Percentiles rank a stretch among this genome's conserved stretches.
Evolutionary conservation across 768 basidiomycete genomes (phyloP).

Genomic region (Kondoa malvinella): DNA sequence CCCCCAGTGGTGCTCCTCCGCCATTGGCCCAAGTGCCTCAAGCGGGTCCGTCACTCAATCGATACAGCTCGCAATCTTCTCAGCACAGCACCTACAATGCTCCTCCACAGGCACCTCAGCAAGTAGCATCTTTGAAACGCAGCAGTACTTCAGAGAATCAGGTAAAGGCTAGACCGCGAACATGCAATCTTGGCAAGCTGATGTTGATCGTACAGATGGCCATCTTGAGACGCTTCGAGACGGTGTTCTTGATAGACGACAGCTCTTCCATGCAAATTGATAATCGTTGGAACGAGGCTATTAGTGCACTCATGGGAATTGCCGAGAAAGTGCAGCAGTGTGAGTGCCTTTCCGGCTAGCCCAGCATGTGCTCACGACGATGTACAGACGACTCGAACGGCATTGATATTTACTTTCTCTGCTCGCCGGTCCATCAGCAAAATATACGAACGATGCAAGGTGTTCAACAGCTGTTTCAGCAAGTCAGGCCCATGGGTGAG

Average conservation of each 20-base stretch:
- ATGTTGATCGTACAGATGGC: neutral
- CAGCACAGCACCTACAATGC: neutral
- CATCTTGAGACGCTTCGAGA: slow-evolving; percentile 10
- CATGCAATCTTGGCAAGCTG: neutral
- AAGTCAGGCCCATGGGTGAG: slow-evolving; percentile 16
- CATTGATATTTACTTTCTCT: slow-evolving; percentile 19
- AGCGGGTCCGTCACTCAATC: neutral
- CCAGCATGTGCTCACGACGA: neutral
- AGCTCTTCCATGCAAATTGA: slow-evolving; percentile 16
- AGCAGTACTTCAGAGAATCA: slow-evolving; percentile 6
- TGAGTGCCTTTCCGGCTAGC: neutral
- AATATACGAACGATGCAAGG: neutral
- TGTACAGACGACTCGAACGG: slow-evolving; percentile 14
- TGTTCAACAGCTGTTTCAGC: slow-evolving; percentile 15
- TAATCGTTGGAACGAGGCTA: slow-evolving; percentile 18
- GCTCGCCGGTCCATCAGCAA: slow-evolving; percentile 7
- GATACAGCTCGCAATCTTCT: neutral
- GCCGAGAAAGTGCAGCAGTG: slow-evolving; percentile 5
- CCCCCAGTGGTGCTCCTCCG: too few species aligned
- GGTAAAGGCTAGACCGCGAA: neutral
- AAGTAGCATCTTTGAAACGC: neutral
- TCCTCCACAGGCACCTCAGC: neutral
- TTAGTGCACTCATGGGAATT: slow-evolving; percentile 19
- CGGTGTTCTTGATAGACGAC: slow-evolving; percentile 21
- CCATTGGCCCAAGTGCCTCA: neutral